A percentile compares a stretch with the other conserved stretches of the same genome.
Conservation (phyloP, 257 asterid genomes). For the Misopates orontium region DNA sequence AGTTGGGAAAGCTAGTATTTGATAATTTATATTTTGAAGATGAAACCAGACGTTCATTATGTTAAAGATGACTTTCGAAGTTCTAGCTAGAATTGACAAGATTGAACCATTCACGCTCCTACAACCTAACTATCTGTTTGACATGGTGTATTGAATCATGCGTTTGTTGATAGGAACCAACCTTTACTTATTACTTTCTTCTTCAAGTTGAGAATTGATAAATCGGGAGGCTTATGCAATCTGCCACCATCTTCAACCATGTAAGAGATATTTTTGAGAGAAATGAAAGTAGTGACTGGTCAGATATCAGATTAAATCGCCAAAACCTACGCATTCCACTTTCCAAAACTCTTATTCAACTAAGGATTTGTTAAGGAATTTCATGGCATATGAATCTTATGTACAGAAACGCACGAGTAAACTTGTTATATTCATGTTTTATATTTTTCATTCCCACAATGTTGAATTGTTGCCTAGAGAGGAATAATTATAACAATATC, state of each 20-base stretch:
- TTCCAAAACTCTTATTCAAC: slow-evolving; percentile 1
- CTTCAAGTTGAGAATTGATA: no score
- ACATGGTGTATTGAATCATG: background rate
- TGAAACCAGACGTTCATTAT: background rate
- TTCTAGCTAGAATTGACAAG: no score
- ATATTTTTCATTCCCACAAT: background rate
- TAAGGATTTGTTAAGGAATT: slow-evolving; percentile 13
- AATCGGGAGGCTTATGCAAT: no score
- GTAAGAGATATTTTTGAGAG: slow-evolving; percentile 8
- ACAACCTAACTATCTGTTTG: slow-evolving; percentile 20
- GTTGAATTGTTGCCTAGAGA: slow-evolving; percentile 6
- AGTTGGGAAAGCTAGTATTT: background rate
- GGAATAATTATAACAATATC: slow-evolving; percentile 25
- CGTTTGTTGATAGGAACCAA: background rate
- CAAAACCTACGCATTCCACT: background rate
- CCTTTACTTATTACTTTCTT: no score
- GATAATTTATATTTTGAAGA: background rate
- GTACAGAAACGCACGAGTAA: background rate
- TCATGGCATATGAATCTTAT: slow-evolving; percentile 23
- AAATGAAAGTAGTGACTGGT: background rate
- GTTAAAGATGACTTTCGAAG: background rate
- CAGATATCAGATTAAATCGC: slow-evolving; percentile 22
- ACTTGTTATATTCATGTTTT: slow-evolving; percentile 17
- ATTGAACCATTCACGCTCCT: background rate
- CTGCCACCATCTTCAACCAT: slow-evolving; percentile 15